phyloP scores from a whole-genome alignment of 176 grass and related monocot species.

The Bromus sterilis region DNA sequence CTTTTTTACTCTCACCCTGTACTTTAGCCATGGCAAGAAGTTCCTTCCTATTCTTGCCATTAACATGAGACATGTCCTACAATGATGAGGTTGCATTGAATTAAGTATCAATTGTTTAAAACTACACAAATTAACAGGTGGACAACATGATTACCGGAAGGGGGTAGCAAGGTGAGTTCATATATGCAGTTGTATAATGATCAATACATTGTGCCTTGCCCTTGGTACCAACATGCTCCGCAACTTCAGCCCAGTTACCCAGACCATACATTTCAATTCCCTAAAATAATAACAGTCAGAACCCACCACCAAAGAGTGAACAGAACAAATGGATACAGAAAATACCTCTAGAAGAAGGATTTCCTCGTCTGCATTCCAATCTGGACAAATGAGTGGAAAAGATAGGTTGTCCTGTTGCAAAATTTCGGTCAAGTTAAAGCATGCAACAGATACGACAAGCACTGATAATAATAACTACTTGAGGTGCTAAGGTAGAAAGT shows the following conservation, averaged over 20 bases:
- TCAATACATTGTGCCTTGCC: constrained; percentile 87
- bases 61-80: constrained; percentile 96
- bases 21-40: constrained; percentile 99
- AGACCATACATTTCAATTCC: constrained; percentile 99
- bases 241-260: constrained; percentile 95
- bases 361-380: constrained; percentile 99
- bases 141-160: constrained; percentile 61
- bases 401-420: constrained; percentile 88
- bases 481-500: neutral
- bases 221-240: constrained; percentile 98
- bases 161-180: constrained; percentile 98
- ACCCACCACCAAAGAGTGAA: neutral
- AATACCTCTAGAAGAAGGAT: constrained; percentile 96
- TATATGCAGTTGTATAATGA: constrained; percentile 91
- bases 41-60: constrained; percentile 98
- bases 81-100: constrained; percentile 10
- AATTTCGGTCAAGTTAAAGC: neutral
- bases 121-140: constrained; percentile 16
- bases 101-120: constrained; percentile 11
- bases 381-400: constrained; percentile 86
- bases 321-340: neutral
- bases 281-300: constrained; percentile 41
- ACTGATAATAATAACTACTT: neutral
- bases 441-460: constrained; percentile 1
- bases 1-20: constrained; percentile 94